Conservation (phyloP, 1,139 yeast genomes). For the Diutina catenulata region DNA sequence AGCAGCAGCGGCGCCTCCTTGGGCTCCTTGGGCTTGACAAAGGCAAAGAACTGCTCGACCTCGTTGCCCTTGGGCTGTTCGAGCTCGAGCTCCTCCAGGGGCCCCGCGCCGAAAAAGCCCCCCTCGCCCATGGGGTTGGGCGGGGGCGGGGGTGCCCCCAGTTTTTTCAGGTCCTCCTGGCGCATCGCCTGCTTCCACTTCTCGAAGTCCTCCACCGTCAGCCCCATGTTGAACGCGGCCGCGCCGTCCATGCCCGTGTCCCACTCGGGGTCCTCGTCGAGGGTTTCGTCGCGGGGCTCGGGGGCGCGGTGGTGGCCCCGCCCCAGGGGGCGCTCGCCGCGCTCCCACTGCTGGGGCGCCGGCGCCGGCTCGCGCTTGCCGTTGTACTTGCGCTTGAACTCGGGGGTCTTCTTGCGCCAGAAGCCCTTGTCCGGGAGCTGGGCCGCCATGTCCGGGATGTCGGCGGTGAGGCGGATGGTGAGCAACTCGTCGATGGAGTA, state of each 20-base stretch:
- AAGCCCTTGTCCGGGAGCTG: conserved; percentile 31
- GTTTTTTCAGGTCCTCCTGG: conserved; percentile 40
- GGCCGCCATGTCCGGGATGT: conserved; percentile 15
- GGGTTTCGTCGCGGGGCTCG: conserved; percentile 26
- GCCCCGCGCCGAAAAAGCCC: conserved; percentile 6
- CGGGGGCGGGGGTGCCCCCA: conserved; percentile 32
- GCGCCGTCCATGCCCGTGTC: conserved; percentile 23
- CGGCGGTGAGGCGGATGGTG: conserved; percentile 24
- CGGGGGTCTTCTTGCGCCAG: conserved; percentile 18
- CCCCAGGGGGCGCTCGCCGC: conserved; percentile 22
- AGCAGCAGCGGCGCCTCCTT: conserved; percentile 7
- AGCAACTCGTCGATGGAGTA: conserved; percentile 29
- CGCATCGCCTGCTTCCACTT: conserved; percentile 56
- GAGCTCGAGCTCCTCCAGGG: conserved; percentile 13
- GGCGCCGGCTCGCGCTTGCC: conserved; percentile 9
- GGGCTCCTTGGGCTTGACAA: conserved; percentile 21
- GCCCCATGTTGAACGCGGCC: conserved; percentile 24
- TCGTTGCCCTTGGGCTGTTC: conserved; percentile 27
- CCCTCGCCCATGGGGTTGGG: too few relatives aligned
- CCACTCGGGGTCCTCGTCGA: conserved; percentile 40
- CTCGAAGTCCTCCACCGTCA: conserved; percentile 61
- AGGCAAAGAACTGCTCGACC: conserved; percentile 42
- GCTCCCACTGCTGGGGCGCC: conserved; percentile 11
- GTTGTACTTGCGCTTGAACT: conserved; percentile 6
- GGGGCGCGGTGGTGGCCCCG: conserved; percentile 13